Evolutionary conservation across 176 grass and related monocot species (phyloP), one percentile per base, ranked within the genome.

Genomic region (Aegilops speltoides): DNA sequence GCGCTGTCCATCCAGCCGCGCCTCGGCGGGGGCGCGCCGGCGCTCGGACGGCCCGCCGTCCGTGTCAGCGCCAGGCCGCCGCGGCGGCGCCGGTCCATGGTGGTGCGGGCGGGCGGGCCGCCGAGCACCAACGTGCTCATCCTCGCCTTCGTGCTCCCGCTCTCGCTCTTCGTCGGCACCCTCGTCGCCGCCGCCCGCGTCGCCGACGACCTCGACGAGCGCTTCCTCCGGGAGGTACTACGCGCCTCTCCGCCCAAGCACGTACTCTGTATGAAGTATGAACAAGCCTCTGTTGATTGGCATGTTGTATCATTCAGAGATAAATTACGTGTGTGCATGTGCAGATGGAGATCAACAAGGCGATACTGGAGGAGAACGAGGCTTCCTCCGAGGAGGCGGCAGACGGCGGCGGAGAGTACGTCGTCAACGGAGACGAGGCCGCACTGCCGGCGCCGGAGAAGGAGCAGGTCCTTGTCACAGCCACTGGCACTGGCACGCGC

Each of bases 81-180:
- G 31, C 79, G 86, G 7, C 37, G 86, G 15, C 60, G 86, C 17
- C 33, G 83, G 13, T 45, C 65, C 15, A 80, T 84, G 83, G 86
- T 92, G 15, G 84, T 92, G 19, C 86, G 87, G 46, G 90, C 91
- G 13, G 94, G 91, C 13, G 97, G 97, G 26, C 87, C 87, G 22
- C 96, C 94, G 13, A 94, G 90, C 77, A 93, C 94, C 37, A 90
- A 82, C 77, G 85, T 12, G 79, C 89, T 93, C 67, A 89, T 99
- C 85, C 85, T 99, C 38, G 97, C 94, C 10, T 96, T 99, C 80
- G 63, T 96, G 36, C 92, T 99, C 79, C 94, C 97, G 14, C 26
- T 94, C 24, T 99, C 94, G 59, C 97, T 99, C 68, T 66, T 99
- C 76, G 25, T 89, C 40, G 97, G 92, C 75, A 99, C 97, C 64